Base-by-base conservation (phyloP, 2,329 filamentous ascomycete species). In the Sphaerulina vaccinii region DNA sequence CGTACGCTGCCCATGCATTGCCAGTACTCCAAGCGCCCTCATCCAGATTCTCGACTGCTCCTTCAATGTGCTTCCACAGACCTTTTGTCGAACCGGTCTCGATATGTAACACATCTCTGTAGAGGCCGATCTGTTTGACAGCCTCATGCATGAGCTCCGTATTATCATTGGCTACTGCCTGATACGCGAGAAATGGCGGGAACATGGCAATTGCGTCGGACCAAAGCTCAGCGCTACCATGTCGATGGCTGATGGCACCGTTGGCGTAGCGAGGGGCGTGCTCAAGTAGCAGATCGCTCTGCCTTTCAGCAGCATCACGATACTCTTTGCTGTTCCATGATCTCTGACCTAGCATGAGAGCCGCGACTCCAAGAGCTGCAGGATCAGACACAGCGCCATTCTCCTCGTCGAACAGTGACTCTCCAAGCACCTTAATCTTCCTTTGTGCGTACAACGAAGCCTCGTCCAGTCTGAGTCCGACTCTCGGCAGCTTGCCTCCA, bases 161-260 rank as follows among this genome's bases (percentile, higher is more conserved):
- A 47, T 77, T 65, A n/a, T 66, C 60, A 0, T 60, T 65, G 11
- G 68, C 68, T 6, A 75, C 71, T 21, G 67, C 75, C 59, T 73
- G 72, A 58, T 75, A 78, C 3, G 75, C 75, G 15, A 78, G 62
- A 36, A 74, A 74, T 1, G 77, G 76, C n/a, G 76, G 75, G 1
- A 70, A 71, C 76, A 78, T 79, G 58, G 74, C 75, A 5, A 77
- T 52, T 56, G 73, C 76, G 59, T 79, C 77, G 11, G 75, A 70
- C 74, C 76, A 78, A 8, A 78, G 65, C 51, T 78, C 73, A 3
- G 71, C 57, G 5, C 67, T 64, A 13, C 70, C 65, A 19, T 70
- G 62, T 21, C 75, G 69, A 56, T 80, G 76, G 40, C 72, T 76
- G 42, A 79, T 76, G 2, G 77, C 76, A 23, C 73, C 73, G 49